Base-by-base conservation (phyloP, 768 basidiomycete genomes). In the Collybia nuda region DNA sequence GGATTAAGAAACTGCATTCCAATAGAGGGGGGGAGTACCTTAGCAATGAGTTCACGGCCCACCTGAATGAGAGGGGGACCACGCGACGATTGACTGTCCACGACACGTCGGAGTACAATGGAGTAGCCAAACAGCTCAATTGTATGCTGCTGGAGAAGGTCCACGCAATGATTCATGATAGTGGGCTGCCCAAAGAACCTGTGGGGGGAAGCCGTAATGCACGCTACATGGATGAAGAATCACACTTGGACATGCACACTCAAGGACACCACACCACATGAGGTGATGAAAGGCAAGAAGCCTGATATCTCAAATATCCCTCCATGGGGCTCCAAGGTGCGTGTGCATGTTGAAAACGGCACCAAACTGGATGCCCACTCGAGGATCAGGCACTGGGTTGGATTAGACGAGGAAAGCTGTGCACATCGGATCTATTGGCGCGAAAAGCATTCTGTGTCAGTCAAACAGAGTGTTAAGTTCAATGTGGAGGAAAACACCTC, bases 31-130 rank as follows among this genome's bases (percentile, higher is more conserved):
- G 69, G 2, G 69, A 76, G 47, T 76, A 69, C 43, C 42, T 66
- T 19, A 57, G 58, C 26, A 45, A 63, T 0, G 57, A 61, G 4
- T 64, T 76, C 43, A 52, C 43, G 1, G 15, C 38, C 1, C 55
- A 68, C 43, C 57, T 71, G 0, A 39, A 52, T 0, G 28, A 46
- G 0, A 47, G 61, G 8, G 77, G 78, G 0, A 76, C 69, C 0
- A 46, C 48, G 7, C 57, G 55, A 2, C 51, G 63, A 44, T 57
- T 68, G 1, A 73, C 71, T n/a, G n/a, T n/a, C n/a, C n/a, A n/a
- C n/a, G n/a, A n/a, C n/a, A n/a, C n/a, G n/a, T n/a, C n/a, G n/a
- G 56, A 68, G 37, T 62, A 75, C 40, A 76, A 76, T 40, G 70
- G 75, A 2, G 50, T 71, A 14, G 62, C 70, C 0, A 64, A 75